Evolutionary conservation across 2,329 filamentous ascomycete species (phyloP).

Genomic region (Anthostomella pinea): DNA sequence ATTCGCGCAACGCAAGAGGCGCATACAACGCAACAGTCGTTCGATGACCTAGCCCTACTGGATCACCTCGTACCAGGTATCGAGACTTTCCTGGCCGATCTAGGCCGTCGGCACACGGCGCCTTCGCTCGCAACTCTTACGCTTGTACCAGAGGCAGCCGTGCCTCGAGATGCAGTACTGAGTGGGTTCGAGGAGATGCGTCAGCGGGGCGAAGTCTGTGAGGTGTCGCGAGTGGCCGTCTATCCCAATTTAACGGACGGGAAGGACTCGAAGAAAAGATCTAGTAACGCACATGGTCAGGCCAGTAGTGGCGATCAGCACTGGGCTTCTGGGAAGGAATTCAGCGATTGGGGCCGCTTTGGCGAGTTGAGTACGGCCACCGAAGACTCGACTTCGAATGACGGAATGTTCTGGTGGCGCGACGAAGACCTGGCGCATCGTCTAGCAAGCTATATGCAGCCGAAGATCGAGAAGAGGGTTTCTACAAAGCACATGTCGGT

Average conservation of each 20-base stretch:
- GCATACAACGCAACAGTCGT: conserved; percentile 33
- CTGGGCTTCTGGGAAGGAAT: conserved; percentile 28
- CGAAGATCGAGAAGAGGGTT: conserved; percentile 25
- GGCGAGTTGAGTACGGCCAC: conserved; percentile 22
- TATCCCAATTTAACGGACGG: background rate
- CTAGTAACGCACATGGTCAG: too few species aligned
- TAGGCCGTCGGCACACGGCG: conserved; percentile 32
- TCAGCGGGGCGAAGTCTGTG: conserved; percentile 26
- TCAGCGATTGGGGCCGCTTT: conserved; percentile 48
- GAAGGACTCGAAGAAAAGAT: conserved; percentile 10
- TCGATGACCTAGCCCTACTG: conserved; percentile 38
- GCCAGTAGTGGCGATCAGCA: conserved; percentile 6
- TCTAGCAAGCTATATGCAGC: conserved; percentile 43
- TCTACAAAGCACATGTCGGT: conserved; percentile 10
- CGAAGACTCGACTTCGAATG: conserved; percentile 2
- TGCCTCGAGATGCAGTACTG: conserved; percentile 29
- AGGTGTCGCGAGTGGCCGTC: conserved; percentile 19
- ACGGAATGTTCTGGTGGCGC: conserved; percentile 41
- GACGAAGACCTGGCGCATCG: conserved; percentile 46
- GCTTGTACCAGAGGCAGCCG: conserved; percentile 42
- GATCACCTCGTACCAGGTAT: conserved; percentile 40
- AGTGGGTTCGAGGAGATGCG: conserved; percentile 30
- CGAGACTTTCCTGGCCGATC: conserved; percentile 39
- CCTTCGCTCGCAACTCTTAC: conserved; percentile 40
- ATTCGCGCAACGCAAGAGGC: conserved; percentile 36